A percentile compares a stretch with the other conserved stretches of the same genome.
Conservation (phyloP, 73 alveolate genomes). For the Paramecium caudatum region DNA sequence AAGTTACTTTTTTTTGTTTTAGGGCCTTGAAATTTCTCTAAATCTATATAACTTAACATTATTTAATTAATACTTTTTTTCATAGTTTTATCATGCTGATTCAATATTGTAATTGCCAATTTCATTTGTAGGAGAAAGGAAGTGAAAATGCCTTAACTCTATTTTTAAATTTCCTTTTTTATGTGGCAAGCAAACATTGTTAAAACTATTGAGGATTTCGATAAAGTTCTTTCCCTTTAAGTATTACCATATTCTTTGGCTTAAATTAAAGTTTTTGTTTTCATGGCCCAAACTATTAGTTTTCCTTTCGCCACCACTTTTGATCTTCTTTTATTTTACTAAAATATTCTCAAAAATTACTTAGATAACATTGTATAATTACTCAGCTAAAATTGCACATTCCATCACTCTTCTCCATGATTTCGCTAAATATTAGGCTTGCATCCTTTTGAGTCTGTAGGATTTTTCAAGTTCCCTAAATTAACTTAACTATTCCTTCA, state of each 20-base stretch:
- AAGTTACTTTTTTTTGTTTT: constrained; percentile 2
- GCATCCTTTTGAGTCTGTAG: not conserved
- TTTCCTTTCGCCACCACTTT: constrained; percentile 9
- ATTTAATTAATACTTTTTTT: constrained; percentile 19
- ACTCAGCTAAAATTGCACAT: not conserved
- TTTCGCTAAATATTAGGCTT: not conserved
- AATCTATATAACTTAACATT: constrained; percentile 3
- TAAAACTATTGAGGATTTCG: not conserved
- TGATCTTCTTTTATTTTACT: not conserved
- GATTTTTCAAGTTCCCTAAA: constrained; percentile 1
- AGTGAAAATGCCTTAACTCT: not conserved
- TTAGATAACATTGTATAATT: not conserved
- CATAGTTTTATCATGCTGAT: constrained; percentile 37
- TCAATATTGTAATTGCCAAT: not conserved
- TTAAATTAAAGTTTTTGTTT: constrained; percentile 26
- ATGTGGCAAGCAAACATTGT: constrained; percentile 15
- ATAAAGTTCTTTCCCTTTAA: constrained; percentile 13
- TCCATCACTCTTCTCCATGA: constrained; percentile 1
- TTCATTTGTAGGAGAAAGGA: not conserved
- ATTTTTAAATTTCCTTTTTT: not conserved
- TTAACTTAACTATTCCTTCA: not conserved
- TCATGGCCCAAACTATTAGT: constrained; percentile 38
- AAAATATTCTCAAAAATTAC: not conserved
- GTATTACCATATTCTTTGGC: constrained; percentile 61
- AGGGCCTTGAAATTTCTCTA: not conserved